Conservation (phyloP, 1,284 basidiomycete genomes). For the Lentinus polychrous region DNA sequence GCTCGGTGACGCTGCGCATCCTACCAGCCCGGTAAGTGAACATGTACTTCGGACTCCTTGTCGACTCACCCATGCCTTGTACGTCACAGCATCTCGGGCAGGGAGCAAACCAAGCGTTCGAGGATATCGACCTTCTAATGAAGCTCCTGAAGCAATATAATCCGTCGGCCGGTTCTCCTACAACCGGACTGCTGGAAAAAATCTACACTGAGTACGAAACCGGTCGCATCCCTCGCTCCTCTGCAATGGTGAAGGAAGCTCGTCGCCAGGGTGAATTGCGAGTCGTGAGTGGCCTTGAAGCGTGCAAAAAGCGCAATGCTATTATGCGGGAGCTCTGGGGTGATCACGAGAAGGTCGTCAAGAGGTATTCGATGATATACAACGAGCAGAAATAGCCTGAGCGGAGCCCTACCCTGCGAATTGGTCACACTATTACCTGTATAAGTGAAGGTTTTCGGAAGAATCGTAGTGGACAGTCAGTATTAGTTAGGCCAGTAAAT, state of each 20-base stretch:
- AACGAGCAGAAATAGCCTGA: no score
- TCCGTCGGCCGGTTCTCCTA: constrained; percentile 21
- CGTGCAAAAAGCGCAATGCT: constrained; percentile 27
- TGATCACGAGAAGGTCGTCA: constrained; percentile 14
- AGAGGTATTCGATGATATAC: constrained; percentile 1
- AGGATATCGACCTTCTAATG: constrained; percentile 36
- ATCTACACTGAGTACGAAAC: constrained; percentile 28
- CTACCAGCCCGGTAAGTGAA: neutral
- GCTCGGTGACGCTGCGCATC: constrained; percentile 26
- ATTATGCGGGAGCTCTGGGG: constrained; percentile 16
- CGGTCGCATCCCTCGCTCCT: constrained; percentile 27
- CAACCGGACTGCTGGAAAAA: constrained; percentile 23
- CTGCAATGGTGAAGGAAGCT: constrained; percentile 30
- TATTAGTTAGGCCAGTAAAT: no score
- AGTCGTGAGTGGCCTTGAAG: constrained; percentile 28
- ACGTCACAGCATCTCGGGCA: constrained; percentile 37
- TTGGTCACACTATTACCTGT: no score
- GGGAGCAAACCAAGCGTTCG: constrained; percentile 42
- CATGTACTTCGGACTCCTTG: neutral
- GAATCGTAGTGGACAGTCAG: no score
- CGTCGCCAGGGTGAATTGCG: constrained; percentile 31
- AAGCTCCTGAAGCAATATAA: constrained; percentile 30
- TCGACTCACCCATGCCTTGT: constrained; percentile 8
- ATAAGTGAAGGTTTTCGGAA: no score
- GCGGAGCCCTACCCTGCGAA: no score